Percentiles rank a stretch among this genome's conserved stretches.
Evolutionary conservation across 2,329 filamentous ascomycete species (phyloP).

Genomic region (Paecilomyces sp.): DNA sequence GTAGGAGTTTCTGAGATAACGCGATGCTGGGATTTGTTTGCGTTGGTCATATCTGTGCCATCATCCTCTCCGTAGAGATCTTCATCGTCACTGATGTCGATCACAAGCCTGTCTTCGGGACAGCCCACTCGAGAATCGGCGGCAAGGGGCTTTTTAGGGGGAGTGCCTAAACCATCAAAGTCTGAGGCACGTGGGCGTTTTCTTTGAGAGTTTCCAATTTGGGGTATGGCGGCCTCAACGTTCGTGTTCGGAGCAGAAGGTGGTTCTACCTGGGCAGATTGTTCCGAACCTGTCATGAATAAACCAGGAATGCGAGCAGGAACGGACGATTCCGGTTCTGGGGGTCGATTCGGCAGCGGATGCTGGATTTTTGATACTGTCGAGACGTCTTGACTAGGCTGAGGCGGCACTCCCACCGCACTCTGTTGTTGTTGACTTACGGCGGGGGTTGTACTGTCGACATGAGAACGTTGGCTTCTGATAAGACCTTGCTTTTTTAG

Average conservation of each 20-base stretch:
- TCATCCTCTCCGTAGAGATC: conserved; percentile 27
- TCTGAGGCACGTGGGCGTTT: conserved; percentile 65
- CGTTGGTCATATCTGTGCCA: conserved; percentile 21
- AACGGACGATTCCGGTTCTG: conserved; percentile 18
- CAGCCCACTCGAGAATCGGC: conserved; percentile 33
- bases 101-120: conserved; percentile 61
- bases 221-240: conserved; percentile 12
- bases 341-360: conserved; percentile 31
- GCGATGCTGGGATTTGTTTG: conserved; percentile 8
- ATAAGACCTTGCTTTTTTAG: conserved; percentile 50
- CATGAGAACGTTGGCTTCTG: conserved; percentile 24
- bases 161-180: conserved; percentile 51
- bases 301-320: conserved; percentile 44
- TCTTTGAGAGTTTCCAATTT: conserved; percentile 20
- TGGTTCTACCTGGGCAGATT: conserved; percentile 2
- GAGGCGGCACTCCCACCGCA: background rate
- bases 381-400: background rate
- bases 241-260: conserved; percentile 7
- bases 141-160: conserved; percentile 48
- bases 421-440: background rate
- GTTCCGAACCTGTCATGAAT: conserved; percentile 36
- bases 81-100: conserved; percentile 76
- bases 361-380: conserved; percentile 19
- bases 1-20: background rate
- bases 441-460: background rate